A percentile compares a stretch with the other conserved stretches of the same genome.
These are phyloP conservation scores for Coemansia sp. DNA, from an alignment of 192 early-diverging fungal species.

Conservation along the genomic window DNA sequence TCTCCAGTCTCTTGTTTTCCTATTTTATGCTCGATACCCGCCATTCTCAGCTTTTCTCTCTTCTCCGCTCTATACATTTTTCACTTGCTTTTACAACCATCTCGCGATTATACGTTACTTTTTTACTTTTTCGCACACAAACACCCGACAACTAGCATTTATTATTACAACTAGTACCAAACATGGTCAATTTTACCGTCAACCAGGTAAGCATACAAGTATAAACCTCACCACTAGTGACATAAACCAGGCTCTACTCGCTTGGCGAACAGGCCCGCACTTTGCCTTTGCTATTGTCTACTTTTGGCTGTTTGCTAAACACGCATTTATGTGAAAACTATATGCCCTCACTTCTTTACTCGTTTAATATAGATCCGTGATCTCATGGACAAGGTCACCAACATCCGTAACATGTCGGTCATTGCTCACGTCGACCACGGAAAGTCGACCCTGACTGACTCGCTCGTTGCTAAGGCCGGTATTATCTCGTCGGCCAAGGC, in stretches of 20 bases:
- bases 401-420: slow-evolving; percentile 99
- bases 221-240: neutral
- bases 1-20: neutral
- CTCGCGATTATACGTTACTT: neutral
- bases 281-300: no score
- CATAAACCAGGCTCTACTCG: neutral
- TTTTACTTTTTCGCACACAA: no score
- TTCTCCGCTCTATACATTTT: neutral
- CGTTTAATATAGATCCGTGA: slow-evolving; percentile 61
- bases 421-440: slow-evolving; percentile 99
- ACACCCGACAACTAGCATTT: neutral
- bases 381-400: slow-evolving; percentile 84
- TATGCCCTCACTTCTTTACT: slow-evolving; percentile 26
- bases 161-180: neutral
- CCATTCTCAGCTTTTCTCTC: neutral
- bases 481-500: slow-evolving; percentile 95
- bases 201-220: neutral
- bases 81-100: neutral
- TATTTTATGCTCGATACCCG: neutral
- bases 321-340: no score
- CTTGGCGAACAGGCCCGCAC: neutral
- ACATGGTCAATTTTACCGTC: no score
- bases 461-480: slow-evolving; percentile 95
- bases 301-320: no score
- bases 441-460: slow-evolving; percentile 95